phyloP scores from a whole-genome alignment of 2,329 filamentous ascomycete species.

The Coniochaeta hoffmannii region DNA sequence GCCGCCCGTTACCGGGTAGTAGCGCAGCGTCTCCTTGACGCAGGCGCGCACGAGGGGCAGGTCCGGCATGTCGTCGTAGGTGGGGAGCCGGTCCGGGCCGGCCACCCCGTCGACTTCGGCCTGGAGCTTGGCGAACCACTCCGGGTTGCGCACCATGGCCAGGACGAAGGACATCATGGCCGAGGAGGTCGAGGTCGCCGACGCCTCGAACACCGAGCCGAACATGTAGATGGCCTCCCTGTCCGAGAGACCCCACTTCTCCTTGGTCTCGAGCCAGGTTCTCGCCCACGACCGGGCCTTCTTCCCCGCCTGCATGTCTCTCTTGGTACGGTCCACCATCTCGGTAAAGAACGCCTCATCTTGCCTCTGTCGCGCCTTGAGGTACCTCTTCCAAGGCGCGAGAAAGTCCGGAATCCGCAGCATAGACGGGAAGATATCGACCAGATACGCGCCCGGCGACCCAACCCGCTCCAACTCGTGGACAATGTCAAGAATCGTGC shows the following conservation, averaged over 20 bases:
- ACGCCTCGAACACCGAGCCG: conserved; percentile 25
- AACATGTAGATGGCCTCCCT: conserved; percentile 18
- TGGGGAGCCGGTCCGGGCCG: neutral
- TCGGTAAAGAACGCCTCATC: conserved; percentile 3
- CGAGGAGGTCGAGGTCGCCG: conserved; percentile 24
- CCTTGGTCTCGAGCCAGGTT: conserved; percentile 18
- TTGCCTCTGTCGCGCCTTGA: neutral
- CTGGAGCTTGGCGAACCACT: neutral
- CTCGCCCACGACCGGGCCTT: conserved; percentile 21
- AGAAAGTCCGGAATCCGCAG: neutral
- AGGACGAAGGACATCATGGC: conserved; percentile 16
- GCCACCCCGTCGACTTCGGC: neutral
- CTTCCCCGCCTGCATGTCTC: conserved; percentile 5
- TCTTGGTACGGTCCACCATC: neutral
- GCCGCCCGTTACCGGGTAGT: neutral
- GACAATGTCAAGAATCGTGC: conserved; percentile 22
- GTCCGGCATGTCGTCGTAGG: neutral
- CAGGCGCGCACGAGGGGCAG: neutral
- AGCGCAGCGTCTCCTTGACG: conserved; percentile 3
- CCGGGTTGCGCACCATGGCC: conserved; percentile 7
- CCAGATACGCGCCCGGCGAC: conserved; percentile 10
- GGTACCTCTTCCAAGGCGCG: conserved; percentile 1
- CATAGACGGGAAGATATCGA: conserved; percentile 2
- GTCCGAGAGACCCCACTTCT: conserved; percentile 16
- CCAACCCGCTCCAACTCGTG: conserved; percentile 26